These are phyloP conservation scores for Candida suzukii DNA, from an alignment of 805 yeast genomes.

Conservation along the genomic window DNA sequence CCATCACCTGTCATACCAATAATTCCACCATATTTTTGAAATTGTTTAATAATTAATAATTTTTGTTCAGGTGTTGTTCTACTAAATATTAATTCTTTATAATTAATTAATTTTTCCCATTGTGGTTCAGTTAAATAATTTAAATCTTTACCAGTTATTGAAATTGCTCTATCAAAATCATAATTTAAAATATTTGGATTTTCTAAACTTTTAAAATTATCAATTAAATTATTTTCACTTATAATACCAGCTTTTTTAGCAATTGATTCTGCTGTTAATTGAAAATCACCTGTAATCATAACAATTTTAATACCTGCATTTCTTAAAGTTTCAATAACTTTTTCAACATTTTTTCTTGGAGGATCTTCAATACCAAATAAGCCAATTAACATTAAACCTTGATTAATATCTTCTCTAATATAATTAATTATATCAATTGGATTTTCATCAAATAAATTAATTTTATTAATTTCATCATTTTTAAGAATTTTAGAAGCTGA, in stretches of 20 bases:
- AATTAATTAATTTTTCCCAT: constrained; percentile 33
- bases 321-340: constrained; percentile 26
- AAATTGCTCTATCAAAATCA: constrained; percentile 22
- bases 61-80: constrained; percentile 56
- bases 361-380: constrained; percentile 38
- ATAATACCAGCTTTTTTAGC: constrained; percentile 89
- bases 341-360: constrained; percentile 29
- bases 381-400: constrained; percentile 26
- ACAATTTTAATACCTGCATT: constrained; percentile 33
- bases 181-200: constrained; percentile 3
- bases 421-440: background rate
- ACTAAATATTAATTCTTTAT: constrained; percentile 41
- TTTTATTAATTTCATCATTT: constrained; percentile 9
- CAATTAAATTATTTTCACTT: background rate
- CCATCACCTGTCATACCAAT: constrained; percentile 66
- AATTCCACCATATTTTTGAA: constrained; percentile 42
- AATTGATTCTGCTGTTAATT: constrained; percentile 71
- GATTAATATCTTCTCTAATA: constrained; percentile 6
- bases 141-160: constrained; percentile 29
- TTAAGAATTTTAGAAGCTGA: constrained; percentile 20
- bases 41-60: constrained; percentile 38
- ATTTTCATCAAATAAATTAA: constrained; percentile 4
- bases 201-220: background rate
- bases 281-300: constrained; percentile 50
- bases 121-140: constrained; percentile 27